These are phyloP conservation scores for Apostasia shenzhenica DNA, from an alignment of 106 monocot species.

Conservation along the genomic window DNA sequence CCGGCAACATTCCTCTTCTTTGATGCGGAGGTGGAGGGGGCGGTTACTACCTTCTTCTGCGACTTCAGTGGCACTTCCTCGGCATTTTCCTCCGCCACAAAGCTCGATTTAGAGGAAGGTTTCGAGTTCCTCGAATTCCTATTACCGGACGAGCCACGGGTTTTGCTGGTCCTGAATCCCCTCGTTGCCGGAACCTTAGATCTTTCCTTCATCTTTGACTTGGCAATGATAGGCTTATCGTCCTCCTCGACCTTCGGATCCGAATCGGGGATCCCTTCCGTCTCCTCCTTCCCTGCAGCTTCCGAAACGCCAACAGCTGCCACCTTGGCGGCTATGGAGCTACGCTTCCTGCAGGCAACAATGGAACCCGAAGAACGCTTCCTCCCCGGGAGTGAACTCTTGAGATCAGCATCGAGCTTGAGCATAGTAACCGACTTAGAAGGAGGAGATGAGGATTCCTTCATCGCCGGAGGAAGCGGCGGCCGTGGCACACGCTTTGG, in stretches of 20 bases:
- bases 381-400: slow-evolving; percentile 6
- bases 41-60: neutral
- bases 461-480: neutral
- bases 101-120: neutral
- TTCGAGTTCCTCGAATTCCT: neutral
- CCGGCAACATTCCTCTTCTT: neutral
- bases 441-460: neutral
- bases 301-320: neutral
- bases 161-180: slow-evolving; percentile 14
- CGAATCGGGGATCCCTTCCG: neutral
- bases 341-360: slow-evolving; percentile 19
- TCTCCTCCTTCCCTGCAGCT: slow-evolving; percentile 6
- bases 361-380: slow-evolving; percentile 3
- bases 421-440: neutral
- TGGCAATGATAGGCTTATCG: neutral
- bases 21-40: neutral
- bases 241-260: slow-evolving; percentile 6
- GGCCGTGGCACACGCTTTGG: neutral
- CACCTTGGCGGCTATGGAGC: slow-evolving; percentile 8
- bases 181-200: slow-evolving; percentile 5
- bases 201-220: slow-evolving; percentile 16
- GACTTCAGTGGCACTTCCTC: neutral
- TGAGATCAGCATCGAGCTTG: slow-evolving; percentile 8
- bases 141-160: neutral
- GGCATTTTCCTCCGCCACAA: neutral